These are phyloP conservation scores for Asterionellopsis glacialis DNA, from an alignment of 108 stramenopile genomes.

Conservation along the genomic window DNA sequence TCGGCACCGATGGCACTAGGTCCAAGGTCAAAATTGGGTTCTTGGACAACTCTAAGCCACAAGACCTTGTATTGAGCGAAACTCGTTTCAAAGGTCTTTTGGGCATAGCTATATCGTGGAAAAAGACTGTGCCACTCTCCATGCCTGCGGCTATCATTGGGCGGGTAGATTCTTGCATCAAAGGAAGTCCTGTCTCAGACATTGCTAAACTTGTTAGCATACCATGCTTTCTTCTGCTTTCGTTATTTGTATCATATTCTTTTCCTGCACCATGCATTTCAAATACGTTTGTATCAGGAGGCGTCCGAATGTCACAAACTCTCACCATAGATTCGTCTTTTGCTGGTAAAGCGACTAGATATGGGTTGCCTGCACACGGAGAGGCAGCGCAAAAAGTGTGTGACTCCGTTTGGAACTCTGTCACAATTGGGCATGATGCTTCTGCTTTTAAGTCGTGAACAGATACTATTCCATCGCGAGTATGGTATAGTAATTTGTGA, in stretches of 20 bases:
- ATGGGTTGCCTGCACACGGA: conserved; percentile 35
- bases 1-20: conserved; percentile 30
- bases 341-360: conserved; percentile 61
- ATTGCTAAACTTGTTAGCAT: conserved; percentile 77
- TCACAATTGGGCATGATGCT: conserved; percentile 17
- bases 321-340: conserved; percentile 37
- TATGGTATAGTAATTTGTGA: conserved; percentile 52
- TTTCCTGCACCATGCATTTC: conserved; percentile 20
- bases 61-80: not conserved
- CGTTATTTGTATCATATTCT: conserved; percentile 17
- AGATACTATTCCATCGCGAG: conserved; percentile 76
- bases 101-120: conserved; percentile 54
- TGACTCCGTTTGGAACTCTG: conserved; percentile 30
- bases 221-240: conserved; percentile 38
- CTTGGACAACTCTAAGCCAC: conserved; percentile 13
- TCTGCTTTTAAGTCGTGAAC: conserved; percentile 44
- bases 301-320: conserved; percentile 42
- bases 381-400: conserved; percentile 70
- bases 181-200: conserved; percentile 11
- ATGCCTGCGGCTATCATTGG: conserved; percentile 72
- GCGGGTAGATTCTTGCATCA: not conserved
- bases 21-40: conserved; percentile 77
- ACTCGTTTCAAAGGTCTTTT: not conserved
- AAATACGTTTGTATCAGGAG: conserved; percentile 2
- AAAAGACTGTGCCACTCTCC: conserved; percentile 71